Evolutionary conservation across 208 protist species (phyloP).

Genomic region (Phytomonas serpens): DNA sequence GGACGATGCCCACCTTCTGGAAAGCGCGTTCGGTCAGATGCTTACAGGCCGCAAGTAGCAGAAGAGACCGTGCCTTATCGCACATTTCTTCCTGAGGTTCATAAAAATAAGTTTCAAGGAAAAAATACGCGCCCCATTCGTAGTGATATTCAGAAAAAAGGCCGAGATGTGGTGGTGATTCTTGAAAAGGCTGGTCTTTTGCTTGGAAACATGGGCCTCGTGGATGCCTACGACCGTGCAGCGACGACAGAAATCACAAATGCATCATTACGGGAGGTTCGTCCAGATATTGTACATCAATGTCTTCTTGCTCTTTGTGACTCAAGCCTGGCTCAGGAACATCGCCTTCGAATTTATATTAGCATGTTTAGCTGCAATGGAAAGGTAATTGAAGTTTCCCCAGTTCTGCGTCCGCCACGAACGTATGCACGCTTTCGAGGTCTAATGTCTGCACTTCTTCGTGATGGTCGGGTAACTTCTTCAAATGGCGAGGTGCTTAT

Average conservation of each 20-base stretch:
- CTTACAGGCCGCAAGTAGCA: constrained; percentile 41
- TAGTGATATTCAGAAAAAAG: background rate
- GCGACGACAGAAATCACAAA: constrained; percentile 75
- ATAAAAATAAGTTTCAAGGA: background rate
- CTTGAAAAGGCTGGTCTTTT: constrained; percentile 78
- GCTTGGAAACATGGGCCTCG: constrained; percentile 59
- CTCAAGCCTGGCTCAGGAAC: constrained; percentile 63
- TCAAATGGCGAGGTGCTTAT: constrained; percentile 66
- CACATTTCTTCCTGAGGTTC: background rate
- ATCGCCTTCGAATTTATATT: constrained; percentile 79
- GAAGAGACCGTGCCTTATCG: constrained; percentile 30
- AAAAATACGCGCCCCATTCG: background rate
- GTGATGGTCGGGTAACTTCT: constrained; percentile 63
- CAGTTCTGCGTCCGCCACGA: constrained; percentile 76
- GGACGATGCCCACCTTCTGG: constrained; percentile 10
- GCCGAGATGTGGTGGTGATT: constrained; percentile 73
- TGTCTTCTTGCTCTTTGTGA: constrained; percentile 90
- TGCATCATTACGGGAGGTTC: constrained; percentile 59
- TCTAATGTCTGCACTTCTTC: constrained; percentile 70
- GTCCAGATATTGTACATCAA: constrained; percentile 89
- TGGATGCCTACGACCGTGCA: constrained; percentile 80
- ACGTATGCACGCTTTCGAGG: constrained; percentile 83
- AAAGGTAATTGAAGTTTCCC: constrained; percentile 82
- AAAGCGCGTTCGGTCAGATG: constrained; percentile 15
- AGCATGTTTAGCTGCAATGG: constrained; percentile 53